Conservation (phyloP, 257 asterid species). For the Salvia miltiorrhiza region DNA sequence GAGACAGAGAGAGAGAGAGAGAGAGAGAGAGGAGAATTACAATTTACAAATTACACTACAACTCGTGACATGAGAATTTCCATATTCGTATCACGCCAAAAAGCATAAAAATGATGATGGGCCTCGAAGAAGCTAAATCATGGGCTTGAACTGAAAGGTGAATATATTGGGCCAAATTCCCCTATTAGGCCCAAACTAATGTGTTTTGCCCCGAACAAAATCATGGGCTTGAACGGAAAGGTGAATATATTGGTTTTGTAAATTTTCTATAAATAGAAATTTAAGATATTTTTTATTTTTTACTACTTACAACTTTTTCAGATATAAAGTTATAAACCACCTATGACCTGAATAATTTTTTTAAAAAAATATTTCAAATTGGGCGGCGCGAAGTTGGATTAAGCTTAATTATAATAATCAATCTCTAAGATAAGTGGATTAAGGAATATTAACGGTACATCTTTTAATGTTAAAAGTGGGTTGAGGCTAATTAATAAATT, state of each 20-base stretch:
- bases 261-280: background rate
- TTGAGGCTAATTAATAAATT: background rate
- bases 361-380: background rate
- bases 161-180: background rate
- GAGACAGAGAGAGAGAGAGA: background rate
- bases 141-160: background rate
- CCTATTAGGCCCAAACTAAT: background rate
- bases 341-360: background rate
- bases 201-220: background rate
- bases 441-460: conserved; percentile 4
- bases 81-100: background rate
- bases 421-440: conserved; percentile 10
- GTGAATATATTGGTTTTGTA: too few species aligned
- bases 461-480: conserved; percentile 23
- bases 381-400: background rate
- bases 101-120: background rate
- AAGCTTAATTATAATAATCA: conserved; percentile 1
- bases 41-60: background rate
- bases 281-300: background rate
- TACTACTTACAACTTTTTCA: background rate
- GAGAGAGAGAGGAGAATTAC: background rate
- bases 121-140: background rate
- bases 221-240: too few species aligned
- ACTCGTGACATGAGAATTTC: background rate
- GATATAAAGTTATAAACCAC: background rate